phyloP scores from a whole-genome alignment of 225 moss, liverwort and hornwort genomes.

The Marchantia polymorpha region DNA sequence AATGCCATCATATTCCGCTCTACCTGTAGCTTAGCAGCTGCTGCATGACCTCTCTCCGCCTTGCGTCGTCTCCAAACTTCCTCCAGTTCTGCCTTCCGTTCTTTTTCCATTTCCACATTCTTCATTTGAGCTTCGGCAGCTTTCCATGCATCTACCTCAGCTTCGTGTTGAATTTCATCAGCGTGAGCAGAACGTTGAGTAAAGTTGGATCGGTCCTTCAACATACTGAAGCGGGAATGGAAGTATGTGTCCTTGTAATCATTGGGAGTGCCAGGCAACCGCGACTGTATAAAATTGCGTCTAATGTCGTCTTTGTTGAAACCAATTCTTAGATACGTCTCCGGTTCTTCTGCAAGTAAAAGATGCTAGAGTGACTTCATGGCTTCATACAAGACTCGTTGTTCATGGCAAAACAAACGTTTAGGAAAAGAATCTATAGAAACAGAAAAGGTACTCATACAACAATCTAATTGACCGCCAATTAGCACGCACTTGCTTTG shows the following conservation, averaged over 20 bases:
- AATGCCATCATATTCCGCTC: not conserved
- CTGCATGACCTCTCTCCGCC: conserved; percentile 63
- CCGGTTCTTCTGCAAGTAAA: conserved; percentile 28
- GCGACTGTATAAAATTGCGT: conserved; percentile 55
- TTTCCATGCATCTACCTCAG: conserved; percentile 68
- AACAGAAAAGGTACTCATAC: too few relatives aligned
- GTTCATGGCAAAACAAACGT: too few relatives aligned
- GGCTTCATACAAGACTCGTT: not conserved
- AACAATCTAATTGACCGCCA: too few relatives aligned
- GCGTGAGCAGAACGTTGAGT: conserved; percentile 29
- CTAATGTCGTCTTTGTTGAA: conserved; percentile 48
- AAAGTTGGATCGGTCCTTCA: conserved; percentile 66
- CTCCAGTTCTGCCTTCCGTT: conserved; percentile 62
- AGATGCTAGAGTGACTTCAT: not conserved
- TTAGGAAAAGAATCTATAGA: too few relatives aligned
- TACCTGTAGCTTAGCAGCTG: conserved; percentile 56
- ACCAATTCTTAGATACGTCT: conserved; percentile 22
- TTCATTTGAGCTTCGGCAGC: conserved; percentile 73
- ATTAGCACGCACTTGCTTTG: too few relatives aligned
- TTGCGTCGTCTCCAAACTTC: conserved; percentile 58
- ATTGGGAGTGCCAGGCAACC: conserved; percentile 64
- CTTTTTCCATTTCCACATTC: conserved; percentile 55
- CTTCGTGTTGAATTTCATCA: conserved; percentile 29
- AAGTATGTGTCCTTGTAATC: conserved; percentile 94
- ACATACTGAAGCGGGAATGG: conserved; percentile 74